Base-by-base conservation (phyloP, 768 basidiomycete genomes). In the Panaeolus cyanescens region DNA sequence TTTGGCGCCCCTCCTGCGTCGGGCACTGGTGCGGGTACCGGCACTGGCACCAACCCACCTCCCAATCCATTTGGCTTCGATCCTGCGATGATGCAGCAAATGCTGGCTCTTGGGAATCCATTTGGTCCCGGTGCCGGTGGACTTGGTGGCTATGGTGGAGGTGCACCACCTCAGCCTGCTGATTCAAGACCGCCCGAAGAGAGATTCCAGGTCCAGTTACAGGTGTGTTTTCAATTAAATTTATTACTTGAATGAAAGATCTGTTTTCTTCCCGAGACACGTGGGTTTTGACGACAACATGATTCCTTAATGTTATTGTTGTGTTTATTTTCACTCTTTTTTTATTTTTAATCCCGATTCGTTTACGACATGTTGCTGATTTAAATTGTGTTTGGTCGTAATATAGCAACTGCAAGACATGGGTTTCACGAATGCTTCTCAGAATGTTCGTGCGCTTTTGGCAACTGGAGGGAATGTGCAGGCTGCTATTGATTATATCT, bases 381-480 rank as follows among this genome's bases (percentile, higher is more conserved):
- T 28, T 50, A 1, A 22, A 22, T 42, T 22, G 25, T 22, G 20
- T 20, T 42, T 7, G 45, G 15, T 50, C 19, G 13, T 5, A 5
- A 50, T 25, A 50, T 28, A 94, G 91, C 94, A 96, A 89, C 74
- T 99, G 69, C 90, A 93, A 71, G 92, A 91, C 62, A 98, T 99
- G 96, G 96, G 94, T 1, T 93, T 99, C 74, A 85, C 83, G 56
- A 95, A 96, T 59, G 94, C 94, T 7, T 73, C 84, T 39, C 92
- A 95, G 81, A 99, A 98, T 72, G 82, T 99, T 6, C 83, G 95
- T 4, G 95, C 96, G 4, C 78, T 99, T 40, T 82, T 94, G 8
- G 94, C 93, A 54, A 95, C 95, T 0, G 94, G 87, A n/a, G 95
- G 96, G 10, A 95, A 95, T 67, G 93, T 97, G 17, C 86, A 97